phyloP scores from a whole-genome alignment of 2,329 filamentous ascomycete genomes.

The Penicillium sclerotigenum region DNA sequence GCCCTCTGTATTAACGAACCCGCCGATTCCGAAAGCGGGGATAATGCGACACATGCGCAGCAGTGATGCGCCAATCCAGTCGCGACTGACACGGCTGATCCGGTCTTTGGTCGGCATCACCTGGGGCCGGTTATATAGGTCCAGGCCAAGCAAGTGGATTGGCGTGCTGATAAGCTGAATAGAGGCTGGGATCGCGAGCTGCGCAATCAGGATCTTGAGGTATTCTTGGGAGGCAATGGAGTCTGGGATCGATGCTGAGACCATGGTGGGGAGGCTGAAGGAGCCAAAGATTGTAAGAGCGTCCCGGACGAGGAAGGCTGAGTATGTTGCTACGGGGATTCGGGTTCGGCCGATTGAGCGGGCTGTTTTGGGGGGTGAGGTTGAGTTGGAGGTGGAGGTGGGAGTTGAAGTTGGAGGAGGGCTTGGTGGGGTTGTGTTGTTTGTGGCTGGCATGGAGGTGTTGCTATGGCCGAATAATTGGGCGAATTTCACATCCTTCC shows the following conservation, averaged over 20 bases:
- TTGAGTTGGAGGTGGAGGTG: conserved; percentile 12
- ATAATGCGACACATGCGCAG: conserved; percentile 79
- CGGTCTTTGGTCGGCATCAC: conserved; percentile 54
- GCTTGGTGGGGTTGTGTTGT: conserved; percentile 6
- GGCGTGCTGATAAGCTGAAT: conserved; percentile 78
- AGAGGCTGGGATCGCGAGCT: conserved; percentile 73
- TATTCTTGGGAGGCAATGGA: conserved; percentile 77
- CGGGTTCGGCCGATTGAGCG: conserved; percentile 29
- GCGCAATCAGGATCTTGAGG: conserved; percentile 78
- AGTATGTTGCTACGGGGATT: conserved; percentile 48
- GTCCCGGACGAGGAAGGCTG: conserved; percentile 74
- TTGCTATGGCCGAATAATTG: conserved; percentile 59
- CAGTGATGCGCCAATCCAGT: conserved; percentile 70
- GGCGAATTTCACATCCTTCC: conserved; percentile 84
- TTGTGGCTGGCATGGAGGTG: conserved; percentile 5
- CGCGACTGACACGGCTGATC: conserved; percentile 60
- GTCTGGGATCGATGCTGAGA: conserved; percentile 55
- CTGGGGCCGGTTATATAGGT: conserved; percentile 70
- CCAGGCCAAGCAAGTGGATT: conserved; percentile 75
- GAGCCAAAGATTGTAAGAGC: conserved; percentile 72
- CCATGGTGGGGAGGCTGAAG: conserved; percentile 32
- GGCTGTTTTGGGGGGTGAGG: conserved; percentile 20
- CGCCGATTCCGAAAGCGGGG: conserved; percentile 82
- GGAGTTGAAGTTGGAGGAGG: conserved; percentile 3
- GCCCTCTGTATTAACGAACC: conserved; percentile 67